Evolutionary conservation across 169 alveolate species (phyloP), one percentile per base, ranked within the genome.

Genomic region (Plasmodium gonderi): DNA sequence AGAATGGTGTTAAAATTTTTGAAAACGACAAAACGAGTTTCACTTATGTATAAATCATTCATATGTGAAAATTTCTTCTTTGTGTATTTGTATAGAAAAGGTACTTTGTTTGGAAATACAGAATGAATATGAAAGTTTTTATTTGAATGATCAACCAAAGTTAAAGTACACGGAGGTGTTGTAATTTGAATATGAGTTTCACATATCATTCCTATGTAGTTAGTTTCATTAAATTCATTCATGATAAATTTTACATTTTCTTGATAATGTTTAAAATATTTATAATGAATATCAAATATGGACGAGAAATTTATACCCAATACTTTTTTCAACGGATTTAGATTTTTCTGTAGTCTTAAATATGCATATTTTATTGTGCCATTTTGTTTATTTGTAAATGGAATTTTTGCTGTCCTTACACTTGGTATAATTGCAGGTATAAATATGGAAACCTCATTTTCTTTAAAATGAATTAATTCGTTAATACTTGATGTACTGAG

Each of bases 181-280:
- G 44, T 45, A 9, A 49, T 44, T 33, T 82, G 76, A 2, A 68
- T 5, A 14, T 68, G 49, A 3, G 82, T 82, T 68, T 82, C 77
- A 45, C 91, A 82, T 20, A 82, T 74, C 74, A 82, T 68, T 20
- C 91, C 91, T 11, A 82, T 45, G 38, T 82, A 82, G 12, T 68
- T 44, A 0, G 91, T 82, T 40, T 82, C 91, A 36, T 31, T 20
- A 82, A 82, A 82, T 29, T 82, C 82, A 11, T 82, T 82, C 20
- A 82, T 12, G 20, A 82, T 9, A 51, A 67, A 82, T 44, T 45
- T 82, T 7, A 44, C 40, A 11, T 47, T 82, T 23, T 82, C 82
- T 20, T 82, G 23, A 31, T 82, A 26, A 47, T 45, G 54, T 49
- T 68, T 82, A 44, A 44, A 82, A 47, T 82, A 82, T 45, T 69